Evolutionary conservation across 1,284 basidiomycete species (phyloP).

Genomic region (Ustilago loliicola): DNA sequence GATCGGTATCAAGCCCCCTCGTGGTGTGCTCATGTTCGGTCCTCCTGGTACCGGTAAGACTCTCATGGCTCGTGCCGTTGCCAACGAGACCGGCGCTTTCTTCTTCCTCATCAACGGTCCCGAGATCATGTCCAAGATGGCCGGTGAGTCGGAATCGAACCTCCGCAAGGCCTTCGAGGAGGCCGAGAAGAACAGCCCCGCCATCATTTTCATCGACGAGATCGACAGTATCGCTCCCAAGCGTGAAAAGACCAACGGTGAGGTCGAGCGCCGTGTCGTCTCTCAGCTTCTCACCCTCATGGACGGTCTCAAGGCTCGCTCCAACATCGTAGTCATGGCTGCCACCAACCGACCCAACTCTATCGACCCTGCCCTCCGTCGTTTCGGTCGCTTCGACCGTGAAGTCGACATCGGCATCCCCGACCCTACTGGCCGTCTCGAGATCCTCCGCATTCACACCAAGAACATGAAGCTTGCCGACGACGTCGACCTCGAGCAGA

Average conservation of each 20-base stretch:
- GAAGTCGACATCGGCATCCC: constrained; percentile 99
- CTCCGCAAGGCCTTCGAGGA: constrained; percentile 98
- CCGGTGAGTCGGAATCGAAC: constrained; percentile 97
- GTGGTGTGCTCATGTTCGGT: constrained; percentile 73
- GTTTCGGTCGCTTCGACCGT: constrained; percentile 98
- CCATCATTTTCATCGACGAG: constrained; percentile 99
- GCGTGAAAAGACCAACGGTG: constrained; percentile 99
- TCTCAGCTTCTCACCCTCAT: constrained; percentile 97
- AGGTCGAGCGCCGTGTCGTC: constrained; percentile 98
- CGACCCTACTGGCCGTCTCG: constrained; percentile 96
- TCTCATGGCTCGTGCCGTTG: constrained; percentile 96
- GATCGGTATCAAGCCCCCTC: constrained; percentile 99
- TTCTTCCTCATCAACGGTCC: constrained; percentile 99
- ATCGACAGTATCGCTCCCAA: constrained; percentile 99
- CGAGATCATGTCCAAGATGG: constrained; percentile 99
- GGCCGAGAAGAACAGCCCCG: constrained; percentile 99
- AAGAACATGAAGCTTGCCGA: constrained; percentile 99
- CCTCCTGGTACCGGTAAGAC: constrained; percentile 71
- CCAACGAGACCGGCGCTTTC: constrained; percentile 99
- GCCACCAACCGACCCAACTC: constrained; percentile 99
- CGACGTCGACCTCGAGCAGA: constrained; percentile 96
- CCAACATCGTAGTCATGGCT: constrained; percentile 99
- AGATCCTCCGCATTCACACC: constrained; percentile 98
- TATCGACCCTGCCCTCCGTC: constrained; percentile 96
- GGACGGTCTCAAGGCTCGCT: constrained; percentile 98